phyloP scores from a whole-genome alignment of 805 yeast species.

The Saturnispora saitoi region DNA sequence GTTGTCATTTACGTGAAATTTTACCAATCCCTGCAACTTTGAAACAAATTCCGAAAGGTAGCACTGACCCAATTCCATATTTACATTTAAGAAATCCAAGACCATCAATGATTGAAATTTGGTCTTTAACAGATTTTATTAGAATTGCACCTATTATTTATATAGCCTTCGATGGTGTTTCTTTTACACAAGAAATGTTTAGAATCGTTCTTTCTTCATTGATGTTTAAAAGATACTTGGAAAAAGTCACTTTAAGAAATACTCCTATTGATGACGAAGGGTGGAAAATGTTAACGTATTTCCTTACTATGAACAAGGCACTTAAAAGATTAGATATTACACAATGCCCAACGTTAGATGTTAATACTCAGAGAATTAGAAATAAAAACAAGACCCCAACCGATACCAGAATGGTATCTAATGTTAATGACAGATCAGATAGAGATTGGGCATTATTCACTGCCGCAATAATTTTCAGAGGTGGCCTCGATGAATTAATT shows the following conservation, averaged over 20 bases:
- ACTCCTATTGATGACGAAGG: constrained; percentile 64
- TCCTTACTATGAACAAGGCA: constrained; percentile 53
- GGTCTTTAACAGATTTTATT: constrained; percentile 82
- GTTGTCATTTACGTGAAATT: constrained; percentile 88
- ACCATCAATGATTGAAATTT: constrained; percentile 82
- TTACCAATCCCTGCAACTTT: constrained; percentile 85
- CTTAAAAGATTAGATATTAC: constrained; percentile 60
- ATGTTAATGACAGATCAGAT: constrained; percentile 51
- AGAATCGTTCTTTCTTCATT: constrained; percentile 64
- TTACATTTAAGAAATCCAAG: constrained; percentile 75
- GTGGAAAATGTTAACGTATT: constrained; percentile 75
- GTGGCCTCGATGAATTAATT: constrained; percentile 72
- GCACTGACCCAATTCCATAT: constrained; percentile 63
- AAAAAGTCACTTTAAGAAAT: constrained; percentile 69
- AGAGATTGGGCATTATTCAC: constrained; percentile 79
- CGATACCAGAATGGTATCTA: constrained; percentile 35
- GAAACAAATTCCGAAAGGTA: constrained; percentile 71
- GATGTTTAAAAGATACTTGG: constrained; percentile 54
- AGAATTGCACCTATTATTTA: constrained; percentile 76
- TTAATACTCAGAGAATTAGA: constrained; percentile 34
- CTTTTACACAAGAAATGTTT: constrained; percentile 67
- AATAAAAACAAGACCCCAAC: constrained; percentile 18
- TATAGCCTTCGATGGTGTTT: constrained; percentile 71
- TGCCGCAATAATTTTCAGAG: constrained; percentile 57
- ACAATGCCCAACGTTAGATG: constrained; percentile 46